Evolutionary conservation across 208 protist genomes (phyloP).

Genomic region (Trypanosoma cruzi): DNA sequence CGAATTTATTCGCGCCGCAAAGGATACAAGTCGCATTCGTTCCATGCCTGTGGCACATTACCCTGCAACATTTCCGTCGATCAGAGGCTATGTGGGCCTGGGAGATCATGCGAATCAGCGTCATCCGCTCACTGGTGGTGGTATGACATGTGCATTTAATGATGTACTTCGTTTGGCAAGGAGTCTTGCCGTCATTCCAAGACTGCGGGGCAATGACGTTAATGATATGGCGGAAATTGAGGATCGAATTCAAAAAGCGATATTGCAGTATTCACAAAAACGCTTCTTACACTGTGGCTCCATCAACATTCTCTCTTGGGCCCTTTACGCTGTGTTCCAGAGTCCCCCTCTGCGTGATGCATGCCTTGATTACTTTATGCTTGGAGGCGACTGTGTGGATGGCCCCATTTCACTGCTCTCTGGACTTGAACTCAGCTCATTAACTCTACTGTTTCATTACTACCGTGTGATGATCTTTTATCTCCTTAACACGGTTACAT

Average conservation of each 20-base stretch:
- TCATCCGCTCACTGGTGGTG: conserved; percentile 93
- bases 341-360: conserved; percentile 65
- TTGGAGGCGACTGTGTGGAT: conserved; percentile 82
- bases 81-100: conserved; percentile 89
- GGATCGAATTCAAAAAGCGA: conserved; percentile 51
- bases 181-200: conserved; percentile 56
- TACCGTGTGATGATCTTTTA: conserved; percentile 80
- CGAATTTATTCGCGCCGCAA: conserved; percentile 66
- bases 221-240: conserved; percentile 59
- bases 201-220: conserved; percentile 41
- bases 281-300: conserved; percentile 76
- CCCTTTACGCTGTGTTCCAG: conserved; percentile 90
- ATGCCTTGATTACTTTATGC: conserved; percentile 92
- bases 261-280: conserved; percentile 61
- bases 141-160: conserved; percentile 92
- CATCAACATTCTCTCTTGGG: conserved; percentile 94
- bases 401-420: conserved; percentile 88
- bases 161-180: conserved; percentile 78
- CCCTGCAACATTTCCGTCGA: conserved; percentile 65
- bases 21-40: conserved; percentile 61
- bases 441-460: conserved; percentile 85
- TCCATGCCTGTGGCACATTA: conserved; percentile 86
- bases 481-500: conserved; percentile 48
- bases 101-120: conserved; percentile 96
- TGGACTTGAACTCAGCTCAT: conserved; percentile 67